These are phyloP conservation scores for Lepraria neglecta DNA, from an alignment of 495 filamentous ascomycete species.

Conservation along the genomic window DNA sequence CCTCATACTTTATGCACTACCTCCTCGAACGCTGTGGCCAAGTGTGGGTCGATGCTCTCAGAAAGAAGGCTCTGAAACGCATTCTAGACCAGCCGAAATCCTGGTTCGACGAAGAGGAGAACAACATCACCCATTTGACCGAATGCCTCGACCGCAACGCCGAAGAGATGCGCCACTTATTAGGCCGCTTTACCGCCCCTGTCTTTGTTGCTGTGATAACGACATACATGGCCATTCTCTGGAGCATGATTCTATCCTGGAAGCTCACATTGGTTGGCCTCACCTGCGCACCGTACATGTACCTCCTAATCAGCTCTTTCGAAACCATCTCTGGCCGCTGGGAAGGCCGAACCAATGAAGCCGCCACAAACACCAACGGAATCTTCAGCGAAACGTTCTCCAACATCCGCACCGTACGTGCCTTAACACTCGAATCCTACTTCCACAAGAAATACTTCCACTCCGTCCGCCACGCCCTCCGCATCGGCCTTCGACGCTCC, in stretches of 20 bases:
- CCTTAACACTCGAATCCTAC: conserved; percentile 67
- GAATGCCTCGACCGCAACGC: conserved; percentile 74
- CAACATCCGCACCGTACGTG: conserved; percentile 75
- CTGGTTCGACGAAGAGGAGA: conserved; percentile 75
- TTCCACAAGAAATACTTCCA: conserved; percentile 62
- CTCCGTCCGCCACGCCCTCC: conserved; percentile 44
- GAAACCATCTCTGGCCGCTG: conserved; percentile 57
- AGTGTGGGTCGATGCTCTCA: conserved; percentile 69
- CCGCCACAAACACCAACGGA: conserved; percentile 45
- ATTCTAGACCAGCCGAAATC: conserved; percentile 70
- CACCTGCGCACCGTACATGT: conserved; percentile 59
- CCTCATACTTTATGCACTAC: conserved; percentile 61
- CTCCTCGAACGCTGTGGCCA: conserved; percentile 66
- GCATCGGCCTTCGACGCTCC: conserved; percentile 52
- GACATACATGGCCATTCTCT: conserved; percentile 58
- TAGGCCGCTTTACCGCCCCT: conserved; percentile 70
- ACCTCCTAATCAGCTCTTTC: conserved; percentile 57
- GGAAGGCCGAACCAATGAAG: conserved; percentile 62
- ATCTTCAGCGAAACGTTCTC: conserved; percentile 73
- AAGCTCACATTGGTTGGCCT: conserved; percentile 75
- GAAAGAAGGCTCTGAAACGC: conserved; percentile 59
- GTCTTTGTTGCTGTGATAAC: conserved; percentile 59
- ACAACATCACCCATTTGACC: conserved; percentile 55
- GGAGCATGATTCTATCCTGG: conserved; percentile 73
- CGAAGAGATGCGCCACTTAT: conserved; percentile 78